Evolutionary conservation across 2,329 filamentous ascomycete species (phyloP).

Genomic region (Ramularia endophylla): DNA sequence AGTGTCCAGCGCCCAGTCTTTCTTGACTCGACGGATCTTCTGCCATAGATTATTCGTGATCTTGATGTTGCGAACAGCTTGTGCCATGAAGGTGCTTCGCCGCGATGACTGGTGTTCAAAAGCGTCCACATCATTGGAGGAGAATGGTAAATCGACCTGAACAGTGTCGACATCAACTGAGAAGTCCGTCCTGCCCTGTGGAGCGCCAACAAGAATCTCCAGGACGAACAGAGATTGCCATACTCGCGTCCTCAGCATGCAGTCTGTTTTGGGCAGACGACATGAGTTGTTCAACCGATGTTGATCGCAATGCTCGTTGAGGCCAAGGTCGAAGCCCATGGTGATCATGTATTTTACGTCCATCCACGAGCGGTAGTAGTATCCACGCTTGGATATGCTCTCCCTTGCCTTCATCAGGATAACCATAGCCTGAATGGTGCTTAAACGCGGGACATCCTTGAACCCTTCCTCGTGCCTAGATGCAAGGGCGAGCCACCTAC

Average conservation of each 20-base stretch:
- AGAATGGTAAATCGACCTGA: constrained; percentile 63
- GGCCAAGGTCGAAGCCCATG: constrained; percentile 85
- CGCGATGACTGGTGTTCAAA: constrained; percentile 72
- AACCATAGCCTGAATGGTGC: constrained; percentile 83
- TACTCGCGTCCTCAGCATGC: constrained; percentile 74
- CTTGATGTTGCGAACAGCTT: constrained; percentile 70
- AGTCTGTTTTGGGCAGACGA: constrained; percentile 64
- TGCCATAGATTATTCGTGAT: constrained; percentile 70
- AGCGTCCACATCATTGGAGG: constrained; percentile 62
- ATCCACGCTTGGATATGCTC: constrained; percentile 84
- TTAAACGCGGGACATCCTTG: constrained; percentile 83
- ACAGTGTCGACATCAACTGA: constrained; percentile 69
- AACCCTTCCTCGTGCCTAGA: constrained; percentile 88
- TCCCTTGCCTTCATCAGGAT: constrained; percentile 88
- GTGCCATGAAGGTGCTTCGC: constrained; percentile 76
- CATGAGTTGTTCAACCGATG: constrained; percentile 68
- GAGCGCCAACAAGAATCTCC: constrained; percentile 88
- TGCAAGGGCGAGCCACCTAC: constrained; percentile 88
- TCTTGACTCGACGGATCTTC: constrained; percentile 65
- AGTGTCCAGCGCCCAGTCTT: constrained; percentile 83
- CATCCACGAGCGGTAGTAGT: constrained; percentile 98
- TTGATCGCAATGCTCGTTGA: constrained; percentile 78
- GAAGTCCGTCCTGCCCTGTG: constrained; percentile 75
- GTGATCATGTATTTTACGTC: constrained; percentile 84
- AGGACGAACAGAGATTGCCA: constrained; percentile 86